A percentile compares a stretch with the other conserved stretches of the same genome.
These are phyloP conservation scores for Amaranthus palmeri DNA, from an alignment of 148 eudicot species.

Conservation along the genomic window DNA sequence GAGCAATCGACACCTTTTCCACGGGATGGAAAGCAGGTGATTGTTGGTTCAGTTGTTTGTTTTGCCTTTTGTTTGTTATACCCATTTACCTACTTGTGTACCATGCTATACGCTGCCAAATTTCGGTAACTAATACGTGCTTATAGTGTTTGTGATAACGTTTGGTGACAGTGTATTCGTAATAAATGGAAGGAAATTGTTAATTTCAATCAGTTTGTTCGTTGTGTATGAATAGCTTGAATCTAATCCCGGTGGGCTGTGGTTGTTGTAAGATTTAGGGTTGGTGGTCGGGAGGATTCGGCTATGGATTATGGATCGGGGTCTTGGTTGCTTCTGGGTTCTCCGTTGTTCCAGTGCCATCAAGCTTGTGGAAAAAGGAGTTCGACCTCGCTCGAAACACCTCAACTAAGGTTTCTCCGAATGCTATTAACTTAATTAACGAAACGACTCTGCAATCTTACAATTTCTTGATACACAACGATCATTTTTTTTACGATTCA, in stretches of 20 bases:
- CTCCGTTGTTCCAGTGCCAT: slow-evolving; percentile 85
- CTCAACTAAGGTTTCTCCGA: slow-evolving; percentile 57
- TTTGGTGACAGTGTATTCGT: background rate
- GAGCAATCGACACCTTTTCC: slow-evolving; percentile 93
- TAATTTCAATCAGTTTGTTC: background rate
- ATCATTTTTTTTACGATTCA: background rate
- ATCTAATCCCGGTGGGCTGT: slow-evolving; percentile 10
- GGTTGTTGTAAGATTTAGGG: slow-evolving; percentile 54
- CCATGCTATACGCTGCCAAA: background rate
- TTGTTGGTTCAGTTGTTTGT: slow-evolving; percentile 1
- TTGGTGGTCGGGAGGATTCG: slow-evolving; percentile 95
- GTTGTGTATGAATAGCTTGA: background rate
- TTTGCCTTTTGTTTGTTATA: background rate
- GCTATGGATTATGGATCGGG: slow-evolving; percentile 90
- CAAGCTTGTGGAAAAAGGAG: slow-evolving; percentile 66
- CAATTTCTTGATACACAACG: background rate
- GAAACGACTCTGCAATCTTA: background rate
- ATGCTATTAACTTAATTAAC: background rate
- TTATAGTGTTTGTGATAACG: background rate
- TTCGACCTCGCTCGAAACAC: slow-evolving; percentile 62
- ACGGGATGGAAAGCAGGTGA: slow-evolving; percentile 90
- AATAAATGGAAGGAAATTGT: background rate
- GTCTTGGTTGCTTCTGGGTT: slow-evolving; percentile 82
- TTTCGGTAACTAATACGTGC: background rate
- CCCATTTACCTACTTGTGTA: background rate